Percentiles rank a stretch among this genome's conserved stretches.
Conservation (phyloP, 1,284 basidiomycete species). For the Fomitopsis schrenkii region DNA sequence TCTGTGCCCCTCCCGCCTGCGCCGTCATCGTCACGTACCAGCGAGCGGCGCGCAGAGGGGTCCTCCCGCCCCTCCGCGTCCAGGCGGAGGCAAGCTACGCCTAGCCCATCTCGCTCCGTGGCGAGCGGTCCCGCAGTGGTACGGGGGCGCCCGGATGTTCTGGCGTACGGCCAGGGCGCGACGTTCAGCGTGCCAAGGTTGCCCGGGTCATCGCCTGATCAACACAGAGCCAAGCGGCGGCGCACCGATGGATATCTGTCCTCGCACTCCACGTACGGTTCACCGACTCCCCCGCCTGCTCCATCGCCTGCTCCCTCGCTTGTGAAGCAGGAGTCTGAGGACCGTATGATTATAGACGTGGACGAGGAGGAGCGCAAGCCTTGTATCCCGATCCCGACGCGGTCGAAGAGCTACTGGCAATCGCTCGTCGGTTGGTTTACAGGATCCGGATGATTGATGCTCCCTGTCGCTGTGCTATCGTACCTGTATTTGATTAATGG, state of each 20-base stretch:
- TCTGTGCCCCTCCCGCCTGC: neutral
- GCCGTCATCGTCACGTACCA: neutral
- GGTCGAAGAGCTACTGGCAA: neutral
- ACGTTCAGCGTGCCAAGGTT: neutral
- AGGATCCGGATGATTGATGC: neutral
- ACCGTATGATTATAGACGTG: neutral
- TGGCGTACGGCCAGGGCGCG: neutral
- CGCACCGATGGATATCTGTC: neutral
- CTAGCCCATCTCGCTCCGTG: neutral
- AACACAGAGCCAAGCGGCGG: neutral
- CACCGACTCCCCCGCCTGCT: neutral
- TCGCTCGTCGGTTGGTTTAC: neutral
- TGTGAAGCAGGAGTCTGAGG: neutral
- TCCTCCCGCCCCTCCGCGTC: neutral
- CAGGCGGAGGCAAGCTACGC: neutral
- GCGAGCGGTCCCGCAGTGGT: neutral
- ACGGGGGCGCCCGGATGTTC: neutral
- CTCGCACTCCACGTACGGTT: neutral
- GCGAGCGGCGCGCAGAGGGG: neutral
- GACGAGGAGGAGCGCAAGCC: neutral
- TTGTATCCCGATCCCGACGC: neutral
- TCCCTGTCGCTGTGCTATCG: neutral
- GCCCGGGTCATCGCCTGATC: neutral
- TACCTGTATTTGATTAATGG: neutral
- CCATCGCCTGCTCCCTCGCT: neutral